These are phyloP conservation scores for Colletotrichum magnum DNA, from an alignment of 2,329 filamentous ascomycete genomes.

Conservation along the genomic window DNA sequence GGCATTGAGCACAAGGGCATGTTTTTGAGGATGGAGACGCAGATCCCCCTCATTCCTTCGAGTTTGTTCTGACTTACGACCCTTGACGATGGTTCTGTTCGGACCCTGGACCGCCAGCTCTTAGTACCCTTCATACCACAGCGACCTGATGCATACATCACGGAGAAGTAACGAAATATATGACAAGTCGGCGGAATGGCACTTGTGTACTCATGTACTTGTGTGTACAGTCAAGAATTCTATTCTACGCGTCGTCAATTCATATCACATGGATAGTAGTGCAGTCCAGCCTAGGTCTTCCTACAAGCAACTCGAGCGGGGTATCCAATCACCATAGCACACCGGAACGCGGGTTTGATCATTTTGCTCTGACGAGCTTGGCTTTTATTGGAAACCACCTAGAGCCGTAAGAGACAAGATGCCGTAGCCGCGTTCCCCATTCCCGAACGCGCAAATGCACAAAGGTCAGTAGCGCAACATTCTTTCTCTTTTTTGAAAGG, in stretches of 20 bases:
- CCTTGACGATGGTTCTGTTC: not conserved
- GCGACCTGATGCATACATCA: no score
- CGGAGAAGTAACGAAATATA: not conserved
- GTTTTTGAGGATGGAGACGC: conserved; percentile 69
- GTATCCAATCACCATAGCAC: conserved; percentile 34
- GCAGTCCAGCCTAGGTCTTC: not conserved
- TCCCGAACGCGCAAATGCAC: conserved; percentile 62
- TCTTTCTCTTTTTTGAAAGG: conserved; percentile 25
- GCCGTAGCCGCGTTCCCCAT: conserved; percentile 60
- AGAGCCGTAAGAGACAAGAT: conserved; percentile 44
- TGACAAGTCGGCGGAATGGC: no score
- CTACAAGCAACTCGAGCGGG: not conserved
- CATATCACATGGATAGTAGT: conserved; percentile 21
- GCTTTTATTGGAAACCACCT: conserved; percentile 56
- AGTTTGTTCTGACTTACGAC: conserved; percentile 21
- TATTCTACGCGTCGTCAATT: conserved; percentile 1
- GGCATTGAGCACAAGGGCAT: conserved; percentile 89
- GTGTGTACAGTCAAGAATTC: not conserved
- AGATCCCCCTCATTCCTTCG: no score
- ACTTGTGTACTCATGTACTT: no score
- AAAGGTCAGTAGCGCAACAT: conserved; percentile 44
- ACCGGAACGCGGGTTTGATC: conserved; percentile 44
- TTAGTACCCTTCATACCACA: not conserved
- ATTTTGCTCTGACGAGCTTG: conserved; percentile 57
- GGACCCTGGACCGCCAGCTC: not conserved